A percentile compares a stretch with the other conserved stretches of the same genome.
Evolutionary conservation across 306 rosid species (phyloP).

Genomic region (Fagus crenata): DNA sequence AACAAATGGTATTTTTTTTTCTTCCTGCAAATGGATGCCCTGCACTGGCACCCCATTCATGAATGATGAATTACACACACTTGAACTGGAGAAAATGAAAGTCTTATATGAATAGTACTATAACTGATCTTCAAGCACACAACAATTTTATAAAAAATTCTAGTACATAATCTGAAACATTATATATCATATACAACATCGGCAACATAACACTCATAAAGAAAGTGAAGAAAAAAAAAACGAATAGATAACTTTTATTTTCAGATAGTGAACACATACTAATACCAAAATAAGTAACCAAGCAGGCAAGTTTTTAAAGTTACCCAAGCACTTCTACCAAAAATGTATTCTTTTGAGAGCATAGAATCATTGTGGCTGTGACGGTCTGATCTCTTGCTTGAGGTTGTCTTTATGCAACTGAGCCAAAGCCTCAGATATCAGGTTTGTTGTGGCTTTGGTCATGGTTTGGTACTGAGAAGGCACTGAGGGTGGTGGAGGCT

Average conservation of each 20-base stretch:
- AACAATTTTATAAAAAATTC: neutral
- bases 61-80: neutral
- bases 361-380: constrained; percentile 19
- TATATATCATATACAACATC: neutral
- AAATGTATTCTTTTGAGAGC: constrained; percentile 9
- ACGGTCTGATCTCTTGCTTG: constrained; percentile 29
- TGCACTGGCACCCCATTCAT: neutral
- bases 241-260: neutral
- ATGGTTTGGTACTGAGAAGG: constrained; percentile 38
- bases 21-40: neutral
- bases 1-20: neutral
- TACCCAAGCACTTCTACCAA: constrained; percentile 27
- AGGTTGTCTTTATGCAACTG: constrained; percentile 37
- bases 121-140: neutral
- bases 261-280: neutral
- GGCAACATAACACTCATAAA: neutral
- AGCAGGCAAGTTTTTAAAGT: neutral
- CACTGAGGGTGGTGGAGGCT: constrained; percentile 57
- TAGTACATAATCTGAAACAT: neutral
- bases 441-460: constrained; percentile 22
- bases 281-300: neutral
- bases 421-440: constrained; percentile 35
- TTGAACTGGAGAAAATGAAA: neutral
- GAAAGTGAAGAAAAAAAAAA: neutral
- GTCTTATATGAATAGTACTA: neutral